A percentile compares a stretch with the other conserved stretches of the same genome.
These are phyloP conservation scores for Haplosporangium gracile DNA, from an alignment of 192 early-diverging fungal genomes.

Conservation along the genomic window DNA sequence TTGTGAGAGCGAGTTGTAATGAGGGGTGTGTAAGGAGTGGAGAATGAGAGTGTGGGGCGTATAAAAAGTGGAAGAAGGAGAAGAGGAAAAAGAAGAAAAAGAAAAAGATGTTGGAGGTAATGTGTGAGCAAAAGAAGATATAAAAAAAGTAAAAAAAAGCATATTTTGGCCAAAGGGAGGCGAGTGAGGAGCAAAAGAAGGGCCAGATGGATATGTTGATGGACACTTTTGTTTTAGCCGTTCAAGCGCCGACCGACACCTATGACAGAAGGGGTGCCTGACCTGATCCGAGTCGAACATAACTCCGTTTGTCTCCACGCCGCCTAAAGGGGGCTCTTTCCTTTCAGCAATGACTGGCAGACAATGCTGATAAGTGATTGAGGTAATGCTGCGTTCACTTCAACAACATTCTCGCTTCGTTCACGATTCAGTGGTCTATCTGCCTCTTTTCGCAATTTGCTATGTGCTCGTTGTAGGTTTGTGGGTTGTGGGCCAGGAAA, in stretches of 20 bases:
- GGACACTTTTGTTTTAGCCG: background rate
- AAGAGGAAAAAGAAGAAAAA: background rate
- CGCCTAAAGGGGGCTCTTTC: too few species aligned
- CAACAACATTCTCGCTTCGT: too few species aligned
- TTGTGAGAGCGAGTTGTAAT: background rate
- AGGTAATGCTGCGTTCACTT: too few species aligned
- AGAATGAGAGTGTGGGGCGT: background rate
- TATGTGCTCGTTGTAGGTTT: too few species aligned
- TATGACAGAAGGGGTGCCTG: background rate
- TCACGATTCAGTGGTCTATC: too few species aligned
- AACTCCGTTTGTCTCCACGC: too few species aligned
- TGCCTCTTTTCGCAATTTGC: too few species aligned
- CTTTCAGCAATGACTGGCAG: too few species aligned
- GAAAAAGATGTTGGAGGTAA: too few species aligned
- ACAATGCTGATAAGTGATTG: too few species aligned
- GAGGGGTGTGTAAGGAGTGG: background rate
- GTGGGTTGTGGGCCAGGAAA: too few species aligned
- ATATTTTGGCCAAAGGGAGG: background rate
- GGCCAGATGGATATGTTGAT: background rate
- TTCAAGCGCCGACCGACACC: background rate
- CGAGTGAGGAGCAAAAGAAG: background rate
- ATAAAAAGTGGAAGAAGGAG: background rate
- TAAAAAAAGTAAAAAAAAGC: conserved; percentile 1
- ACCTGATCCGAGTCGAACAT: too few species aligned
- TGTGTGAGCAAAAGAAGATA: background rate